Base-by-base conservation (phyloP, 2,329 filamentous ascomycete genomes). In the Hysterium pulicare region DNA sequence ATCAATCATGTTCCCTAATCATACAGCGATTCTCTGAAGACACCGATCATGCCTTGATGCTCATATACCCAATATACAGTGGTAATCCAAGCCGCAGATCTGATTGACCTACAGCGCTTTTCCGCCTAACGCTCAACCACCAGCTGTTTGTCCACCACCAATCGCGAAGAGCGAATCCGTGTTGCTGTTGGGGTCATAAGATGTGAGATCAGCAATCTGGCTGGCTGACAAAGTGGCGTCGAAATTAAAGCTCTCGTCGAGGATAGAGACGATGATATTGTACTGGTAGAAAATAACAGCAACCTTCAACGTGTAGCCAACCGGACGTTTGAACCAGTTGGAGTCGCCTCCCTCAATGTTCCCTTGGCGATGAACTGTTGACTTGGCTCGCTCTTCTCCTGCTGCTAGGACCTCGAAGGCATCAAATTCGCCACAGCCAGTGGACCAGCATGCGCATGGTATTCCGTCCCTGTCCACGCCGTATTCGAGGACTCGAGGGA, bases 351-450 rank as follows among this genome's bases (percentile, higher is more conserved):
- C 83, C 21, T 78, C 71, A 38, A 77, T 71, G 50, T 80, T 77
- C 24, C 67, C 66, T 67, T 90, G 61, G 23, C 64, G 54, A 47
- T 67, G 86, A 54, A 89, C 73, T 13, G 84, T 87, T 30, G 81
- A 82, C 70, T 86, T 89, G 67, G 80, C 78, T 57, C 80, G 80
- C 33, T 70, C 74, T 61, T 84, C 80, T 21, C 85, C 86, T 1
- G 74, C 62, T 46, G 76, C 73, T 31, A 90, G 78, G 19, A 87
- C 75, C 69, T 90, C 87, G 56, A 84, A 82, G 41, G 90, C 74
- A 57, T 91, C 87, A 48, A 86, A 79, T 69, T 91, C 87, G 54
- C 84, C 86, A 60, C 86, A 90, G 28, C 79, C 81, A 56, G 59
- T 73, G 10, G 66, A 67, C 85, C 85, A 90, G 74, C 87, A 90